These are phyloP conservation scores for Beta macrorhiza DNA, from an alignment of 179 eudicot species.

Conservation along the genomic window DNA sequence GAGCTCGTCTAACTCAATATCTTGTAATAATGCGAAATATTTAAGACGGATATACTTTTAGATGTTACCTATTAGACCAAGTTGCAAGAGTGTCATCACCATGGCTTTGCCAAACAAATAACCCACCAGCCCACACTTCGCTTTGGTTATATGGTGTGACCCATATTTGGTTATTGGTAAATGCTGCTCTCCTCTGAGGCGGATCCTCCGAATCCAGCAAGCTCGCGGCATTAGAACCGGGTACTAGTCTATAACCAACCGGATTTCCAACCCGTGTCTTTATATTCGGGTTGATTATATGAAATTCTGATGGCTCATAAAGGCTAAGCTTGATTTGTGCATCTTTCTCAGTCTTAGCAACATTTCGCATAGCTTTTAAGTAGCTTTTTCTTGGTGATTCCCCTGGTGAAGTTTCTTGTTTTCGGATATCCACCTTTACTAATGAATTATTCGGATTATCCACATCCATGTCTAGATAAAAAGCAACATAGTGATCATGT, in stretches of 20 bases:
- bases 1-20: too few relatives aligned
- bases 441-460: conserved; percentile 77
- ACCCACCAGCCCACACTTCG: conserved; percentile 95
- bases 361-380: conserved; percentile 55
- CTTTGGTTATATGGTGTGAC: conserved; percentile 71
- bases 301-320: conserved; percentile 73
- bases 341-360: conserved; percentile 84
- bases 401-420: conserved; percentile 41
- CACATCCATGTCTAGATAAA: conserved; percentile 82
- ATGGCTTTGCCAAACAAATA: conserved; percentile 71
- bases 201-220: conserved; percentile 77
- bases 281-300: conserved; percentile 61
- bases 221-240: conserved; percentile 78
- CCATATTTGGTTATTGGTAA: conserved; percentile 87
- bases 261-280: conserved; percentile 79
- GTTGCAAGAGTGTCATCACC: conserved; percentile 88
- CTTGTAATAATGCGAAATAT: too few relatives aligned
- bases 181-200: conserved; percentile 82
- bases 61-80: conserved; percentile 71
- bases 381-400: conserved; percentile 71
- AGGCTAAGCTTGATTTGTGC: conserved; percentile 81
- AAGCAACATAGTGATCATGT: conserved; percentile 85
- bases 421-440: conserved; percentile 64
- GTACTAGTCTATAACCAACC: conserved; percentile 80
- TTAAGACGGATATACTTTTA: too few relatives aligned